Evolutionary conservation across 768 basidiomycete species (phyloP), one percentile per base, ranked within the genome.

Genomic region (Baorangia bicolor): DNA sequence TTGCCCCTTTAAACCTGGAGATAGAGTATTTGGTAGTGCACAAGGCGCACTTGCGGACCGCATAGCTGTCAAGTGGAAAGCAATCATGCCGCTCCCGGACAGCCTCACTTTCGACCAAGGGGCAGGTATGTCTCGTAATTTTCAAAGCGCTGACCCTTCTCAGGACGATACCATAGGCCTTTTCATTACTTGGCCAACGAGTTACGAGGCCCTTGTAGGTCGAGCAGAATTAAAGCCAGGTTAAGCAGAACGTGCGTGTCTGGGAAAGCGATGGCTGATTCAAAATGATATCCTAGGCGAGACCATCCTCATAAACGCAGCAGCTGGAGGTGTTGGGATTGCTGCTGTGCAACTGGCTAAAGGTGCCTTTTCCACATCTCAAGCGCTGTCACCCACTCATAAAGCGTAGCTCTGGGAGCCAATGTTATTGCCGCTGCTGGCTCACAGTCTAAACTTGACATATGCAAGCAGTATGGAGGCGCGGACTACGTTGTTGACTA

Each of bases 271-370:
- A 25, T n/a, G n/a, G 47, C 59, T 66, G 20, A 61, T 49, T 33
- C 25, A 28, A 28, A 23, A 25, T 21, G 50, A 43, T 16, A 45
- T 39, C 33, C 9, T 46, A 90, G 90, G 90, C 21, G 96, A 98
- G 74, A 94, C 88, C 83, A 83, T 97, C 4, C 83, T 99, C 3
- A 87, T 98, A 5, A 92, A 93, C 47, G 96, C 94, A 8, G 91
- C 92, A n/a, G 96, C 95, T 2, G 96, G 96, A 4, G 96, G 94
- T 13, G 94, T 98, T 5, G 95, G 95, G 0, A 85, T 96, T 48
- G 86, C 87, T 7, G 95, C 96, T 8, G 85, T 94, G 18, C 96
- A 98, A 68, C 80, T 98, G 51, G 95, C 93, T 21, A 97, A 97
- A 81, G 86, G 92, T 91, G 11, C 45, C 33, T 35, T 68, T 21